phyloP scores from a whole-genome alignment of 257 asterid genomes.

The Salvia miltiorrhiza region DNA sequence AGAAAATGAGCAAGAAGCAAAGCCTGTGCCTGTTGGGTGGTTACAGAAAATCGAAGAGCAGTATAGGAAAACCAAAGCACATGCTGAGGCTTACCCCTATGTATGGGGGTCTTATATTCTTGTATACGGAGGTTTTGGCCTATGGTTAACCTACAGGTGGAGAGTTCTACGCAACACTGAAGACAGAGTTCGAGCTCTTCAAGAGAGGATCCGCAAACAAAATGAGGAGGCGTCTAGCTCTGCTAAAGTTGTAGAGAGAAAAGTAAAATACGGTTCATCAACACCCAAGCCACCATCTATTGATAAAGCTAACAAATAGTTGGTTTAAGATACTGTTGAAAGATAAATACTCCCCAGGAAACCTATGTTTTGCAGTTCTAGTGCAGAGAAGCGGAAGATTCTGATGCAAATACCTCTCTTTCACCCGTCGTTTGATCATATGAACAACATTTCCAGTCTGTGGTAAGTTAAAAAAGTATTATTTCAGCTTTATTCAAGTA shows the following conservation, averaged over 20 bases:
- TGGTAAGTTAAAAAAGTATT: background rate
- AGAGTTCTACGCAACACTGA: constrained; percentile 72
- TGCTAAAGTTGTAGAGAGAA: constrained; percentile 5
- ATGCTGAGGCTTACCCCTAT: constrained; percentile 80
- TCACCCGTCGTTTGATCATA: background rate
- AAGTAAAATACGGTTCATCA: constrained; percentile 10
- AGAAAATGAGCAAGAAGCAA: background rate
- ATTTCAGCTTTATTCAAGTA: background rate
- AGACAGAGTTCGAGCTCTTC: constrained; percentile 71
- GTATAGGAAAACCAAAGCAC: constrained; percentile 47
- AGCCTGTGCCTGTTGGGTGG: constrained; percentile 4
- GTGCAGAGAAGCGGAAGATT: background rate
- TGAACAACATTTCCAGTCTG: background rate
- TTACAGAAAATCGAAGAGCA: constrained; percentile 24
- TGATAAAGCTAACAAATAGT: constrained; percentile 8
- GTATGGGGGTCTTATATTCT: constrained; percentile 87
- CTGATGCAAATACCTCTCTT: background rate
- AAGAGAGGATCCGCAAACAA: constrained; percentile 53
- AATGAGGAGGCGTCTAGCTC: constrained; percentile 44
- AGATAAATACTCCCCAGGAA: background rate
- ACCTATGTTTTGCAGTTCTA: background rate
- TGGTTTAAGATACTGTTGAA: background rate
- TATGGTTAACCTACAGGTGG: constrained; percentile 78
- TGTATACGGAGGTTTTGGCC: constrained; percentile 73
- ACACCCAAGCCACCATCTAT: background rate